phyloP scores from a whole-genome alignment of 2,329 filamentous ascomycete species.

The Didymella glomerata region DNA sequence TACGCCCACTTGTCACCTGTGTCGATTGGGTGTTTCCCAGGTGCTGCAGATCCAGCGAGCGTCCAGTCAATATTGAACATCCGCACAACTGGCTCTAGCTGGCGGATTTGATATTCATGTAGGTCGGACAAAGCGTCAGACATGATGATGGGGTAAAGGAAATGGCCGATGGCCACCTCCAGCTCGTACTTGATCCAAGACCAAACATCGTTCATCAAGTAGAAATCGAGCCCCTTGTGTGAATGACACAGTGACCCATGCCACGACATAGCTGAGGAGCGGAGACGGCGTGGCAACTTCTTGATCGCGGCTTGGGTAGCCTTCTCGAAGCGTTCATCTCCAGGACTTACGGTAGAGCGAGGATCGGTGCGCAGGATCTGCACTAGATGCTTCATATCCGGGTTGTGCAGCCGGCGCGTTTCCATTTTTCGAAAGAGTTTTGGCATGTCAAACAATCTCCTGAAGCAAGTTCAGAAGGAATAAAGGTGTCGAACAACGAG shows the following conservation, averaged over 20 bases:
- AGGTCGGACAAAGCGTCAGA: slow-evolving; percentile 22
- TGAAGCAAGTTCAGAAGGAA: too few relatives aligned
- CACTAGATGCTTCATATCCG: slow-evolving; percentile 38
- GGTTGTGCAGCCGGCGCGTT: slow-evolving; percentile 29
- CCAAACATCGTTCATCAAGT: slow-evolving; percentile 37
- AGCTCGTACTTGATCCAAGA: slow-evolving; percentile 36
- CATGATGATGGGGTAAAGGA: slow-evolving; percentile 40
- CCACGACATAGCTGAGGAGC: slow-evolving; percentile 26
- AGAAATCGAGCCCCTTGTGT: slow-evolving; percentile 35
- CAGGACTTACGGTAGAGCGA: slow-evolving; percentile 1
- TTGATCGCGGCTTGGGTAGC: slow-evolving; percentile 28
- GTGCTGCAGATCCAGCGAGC: slow-evolving; percentile 24
- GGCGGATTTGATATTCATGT: slow-evolving; percentile 31
- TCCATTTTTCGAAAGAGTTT: slow-evolving; percentile 21
- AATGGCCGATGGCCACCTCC: slow-evolving; percentile 33
- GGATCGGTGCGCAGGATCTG: slow-evolving; percentile 29
- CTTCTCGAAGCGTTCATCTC: slow-evolving; percentile 16
- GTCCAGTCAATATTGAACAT: slow-evolving; percentile 39
- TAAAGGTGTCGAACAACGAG: background rate
- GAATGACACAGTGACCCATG: slow-evolving; percentile 31
- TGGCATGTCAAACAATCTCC: slow-evolving; percentile 10
- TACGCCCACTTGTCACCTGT: slow-evolving; percentile 31
- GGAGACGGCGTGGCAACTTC: slow-evolving; percentile 35
- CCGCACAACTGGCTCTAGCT: slow-evolving; percentile 41
- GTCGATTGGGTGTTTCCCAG: slow-evolving; percentile 27